Conservation (phyloP, 2,329 filamentous ascomycete genomes). For the Pyrenophora graminea region DNA sequence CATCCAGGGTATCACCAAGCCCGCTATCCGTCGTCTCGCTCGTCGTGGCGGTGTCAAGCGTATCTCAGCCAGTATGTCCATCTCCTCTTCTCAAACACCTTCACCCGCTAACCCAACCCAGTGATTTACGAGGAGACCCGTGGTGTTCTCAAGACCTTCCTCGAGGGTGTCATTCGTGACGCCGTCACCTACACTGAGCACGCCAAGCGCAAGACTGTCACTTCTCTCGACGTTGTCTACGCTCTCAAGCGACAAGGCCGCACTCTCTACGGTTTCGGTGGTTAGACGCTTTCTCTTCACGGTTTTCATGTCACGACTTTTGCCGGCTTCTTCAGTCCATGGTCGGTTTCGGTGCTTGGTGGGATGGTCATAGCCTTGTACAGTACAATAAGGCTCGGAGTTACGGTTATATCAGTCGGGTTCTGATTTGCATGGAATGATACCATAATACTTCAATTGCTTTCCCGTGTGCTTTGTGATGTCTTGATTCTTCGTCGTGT, state of each 20-base stretch:
- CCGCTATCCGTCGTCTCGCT: constrained; percentile 59
- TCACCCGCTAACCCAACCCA: constrained; percentile 28
- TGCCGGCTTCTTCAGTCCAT: constrained; percentile 47
- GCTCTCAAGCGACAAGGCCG: constrained; percentile 68
- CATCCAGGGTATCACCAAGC: constrained; percentile 61
- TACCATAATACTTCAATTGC: constrained; percentile 35
- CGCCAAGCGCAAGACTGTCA: constrained; percentile 81
- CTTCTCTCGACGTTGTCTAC: constrained; percentile 67
- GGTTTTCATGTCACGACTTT: constrained; percentile 45
- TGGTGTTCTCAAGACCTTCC: constrained; percentile 77
- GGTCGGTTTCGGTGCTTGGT: constrained; percentile 63
- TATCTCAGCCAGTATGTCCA: constrained; percentile 54
- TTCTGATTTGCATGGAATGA: constrained; percentile 38
- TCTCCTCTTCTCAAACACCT: background rate
- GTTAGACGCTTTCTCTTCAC: constrained; percentile 59
- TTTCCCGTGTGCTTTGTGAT: background rate
- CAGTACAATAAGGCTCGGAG: constrained; percentile 36
- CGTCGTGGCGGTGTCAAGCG: constrained; percentile 60
- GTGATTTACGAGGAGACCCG: constrained; percentile 82
- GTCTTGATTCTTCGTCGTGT: constrained; percentile 6
- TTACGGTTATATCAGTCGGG: constrained; percentile 36
- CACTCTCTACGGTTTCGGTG: constrained; percentile 85
- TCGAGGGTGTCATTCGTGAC: constrained; percentile 75
- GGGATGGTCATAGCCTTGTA: constrained; percentile 42
- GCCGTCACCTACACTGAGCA: constrained; percentile 80